These are phyloP conservation scores for Chloris gayana DNA, from an alignment of 176 grass and related monocot species.

Conservation along the genomic window DNA sequence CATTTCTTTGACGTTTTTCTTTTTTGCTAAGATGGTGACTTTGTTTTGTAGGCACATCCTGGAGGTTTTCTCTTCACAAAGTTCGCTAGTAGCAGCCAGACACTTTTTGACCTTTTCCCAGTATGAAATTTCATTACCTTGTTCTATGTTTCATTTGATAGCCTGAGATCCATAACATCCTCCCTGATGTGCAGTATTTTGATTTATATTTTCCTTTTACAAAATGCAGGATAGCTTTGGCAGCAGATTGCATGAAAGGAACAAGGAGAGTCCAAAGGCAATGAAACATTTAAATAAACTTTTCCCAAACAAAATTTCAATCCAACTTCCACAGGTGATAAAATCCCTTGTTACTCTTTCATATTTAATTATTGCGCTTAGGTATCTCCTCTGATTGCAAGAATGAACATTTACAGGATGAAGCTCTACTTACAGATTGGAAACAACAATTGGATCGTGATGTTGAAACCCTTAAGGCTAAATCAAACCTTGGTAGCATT, in stretches of 20 bases:
- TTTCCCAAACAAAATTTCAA: constrained; percentile 96
- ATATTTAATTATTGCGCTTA: constrained; percentile 14
- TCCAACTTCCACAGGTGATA: constrained; percentile 91
- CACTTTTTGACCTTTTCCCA: constrained; percentile 96
- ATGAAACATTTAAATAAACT: constrained; percentile 95
- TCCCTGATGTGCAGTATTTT: constrained; percentile 32
- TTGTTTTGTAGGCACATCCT: constrained; percentile 79
- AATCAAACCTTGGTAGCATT: constrained; percentile 87
- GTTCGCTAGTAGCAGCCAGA: constrained; percentile 88
- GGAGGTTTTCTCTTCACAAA: constrained; percentile 98
- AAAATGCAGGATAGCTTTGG: constrained; percentile 87
- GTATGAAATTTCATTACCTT: constrained; percentile 46
- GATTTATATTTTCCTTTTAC: constrained; percentile 3
- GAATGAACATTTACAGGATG: constrained; percentile 65
- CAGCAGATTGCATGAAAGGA: constrained; percentile 89
- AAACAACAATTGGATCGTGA: constrained; percentile 98
- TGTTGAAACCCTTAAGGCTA: constrained; percentile 98
- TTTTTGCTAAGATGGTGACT: constrained; percentile 42
- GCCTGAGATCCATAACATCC: not conserved
- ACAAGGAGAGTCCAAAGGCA: constrained; percentile 92
- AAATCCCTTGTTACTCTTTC: constrained; percentile 25
- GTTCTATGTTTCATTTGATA: constrained; percentile 35
- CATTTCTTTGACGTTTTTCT: not conserved
- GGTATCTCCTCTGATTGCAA: constrained; percentile 37
- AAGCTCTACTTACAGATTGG: constrained; percentile 87